Base-by-base conservation (phyloP, 352 stramenopile genomes). In the Phytophthora uliginosa region DNA sequence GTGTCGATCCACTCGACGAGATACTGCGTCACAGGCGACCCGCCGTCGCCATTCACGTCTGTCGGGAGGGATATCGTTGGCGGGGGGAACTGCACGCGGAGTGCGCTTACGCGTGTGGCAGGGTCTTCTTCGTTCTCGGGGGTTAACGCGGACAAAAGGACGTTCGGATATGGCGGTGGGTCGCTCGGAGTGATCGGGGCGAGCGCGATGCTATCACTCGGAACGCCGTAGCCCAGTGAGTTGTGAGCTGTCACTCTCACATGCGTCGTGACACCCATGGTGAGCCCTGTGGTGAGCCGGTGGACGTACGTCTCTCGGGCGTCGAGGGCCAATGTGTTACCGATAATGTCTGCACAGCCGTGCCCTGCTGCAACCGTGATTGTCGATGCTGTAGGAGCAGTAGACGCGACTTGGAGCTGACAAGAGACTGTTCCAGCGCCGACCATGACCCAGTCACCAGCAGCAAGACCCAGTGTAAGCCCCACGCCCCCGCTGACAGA, bases 1-100 rank as follows among this genome's bases (percentile, higher is more conserved):
- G 42, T 68, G 18, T 91, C 86, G 15, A 83, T 94, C 96, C 96
- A 99, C 63, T 99, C 97, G 9, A 99, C 82, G 9, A 99, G 74
- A 69, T 99, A 99, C 55, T 91, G 85, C 1, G 86, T 86, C 42
- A 99, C 81, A 4, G 63, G 28, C 7, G 88, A 88, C 10, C 97
- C 97, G n/a, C 96, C 96, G 31, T 89, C 71, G 57, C 94, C 93
- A 28, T 97, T 91, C 9, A 87, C 18, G 63, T 98, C 94, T 0
- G 73, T 85, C 1, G 78, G 50, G 6, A 66, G 42, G 6, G 63
- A 76, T 60, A 85, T 85, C 59, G 65, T 83, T 12, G 84, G 93
- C 12, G 78, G 92, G 53, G 85, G 63, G 78, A 97, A 98, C 7
- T 73, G 83, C 54, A 98, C 90, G n/a, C 89, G 83, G 0, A 98